Evolutionary conservation across 257 asterid species (phyloP), one percentile per base, ranked within the genome.

Genomic region (Nicotiana obtusifolia): DNA sequence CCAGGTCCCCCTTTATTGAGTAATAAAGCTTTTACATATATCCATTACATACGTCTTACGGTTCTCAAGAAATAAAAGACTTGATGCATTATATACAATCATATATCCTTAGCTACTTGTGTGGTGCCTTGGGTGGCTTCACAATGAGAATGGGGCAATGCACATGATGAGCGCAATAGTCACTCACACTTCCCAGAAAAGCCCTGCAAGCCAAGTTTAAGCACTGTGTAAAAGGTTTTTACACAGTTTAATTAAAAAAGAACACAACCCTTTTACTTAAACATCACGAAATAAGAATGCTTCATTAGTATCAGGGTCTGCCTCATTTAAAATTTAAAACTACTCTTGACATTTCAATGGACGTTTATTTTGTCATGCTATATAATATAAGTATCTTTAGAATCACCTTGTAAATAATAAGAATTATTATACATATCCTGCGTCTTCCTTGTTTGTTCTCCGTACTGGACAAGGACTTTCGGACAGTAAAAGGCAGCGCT

Each of bases 151-250:
- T 88, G 0, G 88, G 91, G 77, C 93, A 91, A 4, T 80, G 82
- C 5, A 91, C 90, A 47, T 87, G 90, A 69, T 90, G 59, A 37
- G 77, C 77, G 44, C 77, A 69, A 20, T 69, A 69, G 57, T 69
- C 77, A 4, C 77, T 69, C 91, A 91, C 91, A 73, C 93, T 91
- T 78, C 95, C 93, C 64, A 90, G 19, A 5, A 90, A 85, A 2
- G 91, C 91, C 93, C 93, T 89, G 82, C 77, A 81, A 69, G 56
- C 10, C 4, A 54, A 81, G 4, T 56, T 35, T 19, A 19, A 67
- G 13, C 44, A 65, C 22, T 65, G 22, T 64, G 47, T 57, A 10
- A 57, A 19, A 19, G n/a, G 17, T 33, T 33, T 33, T 33, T 33
- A 33, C 37, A 26, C 28, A 26, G 28, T 26, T 26, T 2, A 26